Evolutionary conservation across 31 red algal genomes (phyloP).

Genomic region (Odonthalia washingtoniensis): DNA sequence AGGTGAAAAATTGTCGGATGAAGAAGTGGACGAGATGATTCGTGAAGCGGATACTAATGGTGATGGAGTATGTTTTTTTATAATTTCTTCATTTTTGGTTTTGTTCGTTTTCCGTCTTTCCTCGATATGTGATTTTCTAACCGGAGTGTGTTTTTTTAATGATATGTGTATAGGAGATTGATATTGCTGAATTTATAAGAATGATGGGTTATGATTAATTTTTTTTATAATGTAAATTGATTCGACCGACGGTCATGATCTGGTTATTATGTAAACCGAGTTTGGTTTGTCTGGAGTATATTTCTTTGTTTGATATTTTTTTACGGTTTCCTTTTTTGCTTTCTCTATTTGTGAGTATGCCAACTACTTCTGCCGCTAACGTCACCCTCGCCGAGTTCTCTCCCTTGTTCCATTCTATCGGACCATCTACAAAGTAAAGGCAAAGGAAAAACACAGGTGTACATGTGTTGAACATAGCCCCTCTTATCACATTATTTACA

Average conservation of each 20-base stretch:
- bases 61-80: slow-evolving; percentile 71
- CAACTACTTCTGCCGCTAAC: background rate
- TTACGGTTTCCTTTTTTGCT: background rate
- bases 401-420: too few relatives aligned
- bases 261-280: too few relatives aligned
- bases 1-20: slow-evolving; percentile 87
- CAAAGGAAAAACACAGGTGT: too few relatives aligned
- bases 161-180: slow-evolving; percentile 50
- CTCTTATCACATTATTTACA: too few relatives aligned
- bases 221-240: background rate
- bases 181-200: slow-evolving; percentile 66
- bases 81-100: slow-evolving; percentile 16
- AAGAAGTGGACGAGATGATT: slow-evolving; percentile 97
- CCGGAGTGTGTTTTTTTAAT: background rate
- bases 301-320: background rate
- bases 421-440: too few relatives aligned
- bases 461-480: too few relatives aligned
- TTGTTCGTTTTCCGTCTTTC: background rate
- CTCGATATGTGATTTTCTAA: background rate
- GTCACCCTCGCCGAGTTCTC: background rate
- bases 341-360: background rate
- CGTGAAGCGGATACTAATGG: slow-evolving; percentile 91
- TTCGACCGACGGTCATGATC: background rate
- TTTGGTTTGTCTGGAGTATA: background rate
- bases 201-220: slow-evolving; percentile 65